Evolutionary conservation across 352 stramenopile genomes (phyloP).

Genomic region (Phytophthora melonis): DNA sequence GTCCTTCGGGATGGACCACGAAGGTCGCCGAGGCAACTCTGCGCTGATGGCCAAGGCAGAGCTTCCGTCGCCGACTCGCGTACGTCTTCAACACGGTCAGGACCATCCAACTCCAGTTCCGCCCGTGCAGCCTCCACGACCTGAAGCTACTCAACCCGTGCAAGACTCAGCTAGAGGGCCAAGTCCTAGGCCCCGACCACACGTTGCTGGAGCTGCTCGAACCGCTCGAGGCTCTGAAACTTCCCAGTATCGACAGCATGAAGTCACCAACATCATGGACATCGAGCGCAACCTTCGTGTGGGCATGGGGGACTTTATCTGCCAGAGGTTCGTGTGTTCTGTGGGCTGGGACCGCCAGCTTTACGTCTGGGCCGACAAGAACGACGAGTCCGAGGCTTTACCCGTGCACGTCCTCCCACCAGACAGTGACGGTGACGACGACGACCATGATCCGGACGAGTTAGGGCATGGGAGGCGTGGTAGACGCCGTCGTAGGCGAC

Average conservation of each 20-base stretch:
- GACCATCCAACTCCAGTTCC: slow-evolving; percentile 31
- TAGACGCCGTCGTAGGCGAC: slow-evolving; percentile 37
- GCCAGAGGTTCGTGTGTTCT: slow-evolving; percentile 82
- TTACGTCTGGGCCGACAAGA: slow-evolving; percentile 88
- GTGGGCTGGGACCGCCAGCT: slow-evolving; percentile 87
- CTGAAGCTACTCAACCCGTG: background rate
- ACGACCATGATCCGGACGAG: slow-evolving; percentile 29
- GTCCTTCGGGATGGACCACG: slow-evolving; percentile 66
- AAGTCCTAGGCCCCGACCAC: slow-evolving; percentile 19
- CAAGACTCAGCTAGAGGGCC: slow-evolving; percentile 15
- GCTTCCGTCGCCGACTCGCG: slow-evolving; percentile 60
- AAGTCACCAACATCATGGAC: slow-evolving; percentile 85
- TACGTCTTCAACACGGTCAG: slow-evolving; percentile 38
- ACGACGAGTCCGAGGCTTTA: slow-evolving; percentile 73
- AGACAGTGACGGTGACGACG: slow-evolving; percentile 34
- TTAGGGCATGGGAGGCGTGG: slow-evolving; percentile 25
- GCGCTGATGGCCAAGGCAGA: slow-evolving; percentile 46
- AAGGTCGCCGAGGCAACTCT: slow-evolving; percentile 52
- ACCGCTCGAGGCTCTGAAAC: slow-evolving; percentile 23
- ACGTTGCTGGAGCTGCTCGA: slow-evolving; percentile 3
- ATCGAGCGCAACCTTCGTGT: slow-evolving; percentile 83
- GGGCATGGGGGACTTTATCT: slow-evolving; percentile 86
- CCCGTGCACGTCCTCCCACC: slow-evolving; percentile 67
- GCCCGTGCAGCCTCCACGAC: background rate
- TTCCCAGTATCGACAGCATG: slow-evolving; percentile 72